Conservation (phyloP, 116 monocot genomes). For the Papilionanthe hybrid region DNA sequence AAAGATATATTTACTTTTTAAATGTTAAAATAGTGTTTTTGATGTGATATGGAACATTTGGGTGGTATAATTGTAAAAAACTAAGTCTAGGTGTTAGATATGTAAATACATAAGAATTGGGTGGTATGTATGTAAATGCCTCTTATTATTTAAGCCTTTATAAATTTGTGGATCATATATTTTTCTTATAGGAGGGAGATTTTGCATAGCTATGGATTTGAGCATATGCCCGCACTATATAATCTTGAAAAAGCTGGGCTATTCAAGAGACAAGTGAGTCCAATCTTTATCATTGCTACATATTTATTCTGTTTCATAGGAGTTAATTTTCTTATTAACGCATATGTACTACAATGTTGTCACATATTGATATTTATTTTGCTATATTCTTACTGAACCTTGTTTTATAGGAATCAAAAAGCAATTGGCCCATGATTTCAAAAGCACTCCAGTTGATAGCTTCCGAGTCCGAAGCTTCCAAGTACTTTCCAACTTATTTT, state of each 20-base stretch:
- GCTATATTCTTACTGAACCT: not conserved
- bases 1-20: no score
- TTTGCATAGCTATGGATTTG: constrained; percentile 99
- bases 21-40: no score
- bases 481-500: constrained; percentile 34
- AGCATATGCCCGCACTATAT: constrained; percentile 80
- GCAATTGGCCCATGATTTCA: constrained; percentile 68
- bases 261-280: constrained; percentile 77
- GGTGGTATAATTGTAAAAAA: no score
- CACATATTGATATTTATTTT: constrained; percentile 3
- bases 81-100: no score
- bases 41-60: no score
- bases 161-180: not conserved
- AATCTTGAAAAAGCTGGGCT: constrained; percentile 94
- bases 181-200: constrained; percentile 67
- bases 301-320: not conserved
- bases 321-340: not conserved
- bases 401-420: constrained; percentile 68
- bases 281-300: not conserved
- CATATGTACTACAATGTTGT: not conserved
- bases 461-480: constrained; percentile 70
- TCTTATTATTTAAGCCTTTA: not conserved
- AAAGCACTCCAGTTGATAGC: constrained; percentile 79
- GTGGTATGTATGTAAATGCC: no score
- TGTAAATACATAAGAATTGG: no score